Evolutionary conservation across 78 protist species (phyloP).

Genomic region (Protostelium mycophagum): DNA sequence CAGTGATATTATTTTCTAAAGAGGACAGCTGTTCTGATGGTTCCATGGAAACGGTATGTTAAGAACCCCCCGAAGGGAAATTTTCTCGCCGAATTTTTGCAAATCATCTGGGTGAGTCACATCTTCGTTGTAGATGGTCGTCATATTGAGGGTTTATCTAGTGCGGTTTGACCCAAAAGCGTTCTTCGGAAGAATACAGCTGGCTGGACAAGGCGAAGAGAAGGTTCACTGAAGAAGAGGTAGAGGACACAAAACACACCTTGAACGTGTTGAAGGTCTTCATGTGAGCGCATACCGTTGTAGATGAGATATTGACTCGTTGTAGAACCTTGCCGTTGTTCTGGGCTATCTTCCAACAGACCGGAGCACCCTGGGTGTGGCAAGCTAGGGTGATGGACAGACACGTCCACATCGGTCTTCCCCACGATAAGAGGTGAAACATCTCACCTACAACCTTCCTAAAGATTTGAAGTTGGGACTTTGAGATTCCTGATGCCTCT

Average conservation of each 20-base stretch:
- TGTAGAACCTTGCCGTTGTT: background rate
- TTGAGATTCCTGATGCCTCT: background rate
- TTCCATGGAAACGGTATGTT: background rate
- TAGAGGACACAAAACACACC: background rate
- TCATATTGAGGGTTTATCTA: background rate
- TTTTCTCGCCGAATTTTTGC: background rate
- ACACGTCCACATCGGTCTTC: background rate
- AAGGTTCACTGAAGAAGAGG: background rate
- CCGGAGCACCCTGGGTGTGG: background rate
- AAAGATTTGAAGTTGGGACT: background rate
- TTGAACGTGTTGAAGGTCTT: background rate
- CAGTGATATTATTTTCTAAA: no score
- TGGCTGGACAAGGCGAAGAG: background rate
- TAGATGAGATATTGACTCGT: background rate
- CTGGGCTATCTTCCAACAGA: background rate
- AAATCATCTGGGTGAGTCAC: background rate
- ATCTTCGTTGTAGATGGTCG: no score
- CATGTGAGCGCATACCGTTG: background rate
- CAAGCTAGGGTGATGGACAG: background rate
- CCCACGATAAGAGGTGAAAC: background rate
- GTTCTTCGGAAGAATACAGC: background rate
- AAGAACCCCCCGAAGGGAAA: background rate
- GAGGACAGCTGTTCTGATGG: background rate
- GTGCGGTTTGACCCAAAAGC: background rate
- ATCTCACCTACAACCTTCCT: background rate